Percentiles rank a stretch among this genome's conserved stretches.
phyloP scores from a whole-genome alignment of 768 basidiomycete species.

The Cantharellus anzutake region DNA sequence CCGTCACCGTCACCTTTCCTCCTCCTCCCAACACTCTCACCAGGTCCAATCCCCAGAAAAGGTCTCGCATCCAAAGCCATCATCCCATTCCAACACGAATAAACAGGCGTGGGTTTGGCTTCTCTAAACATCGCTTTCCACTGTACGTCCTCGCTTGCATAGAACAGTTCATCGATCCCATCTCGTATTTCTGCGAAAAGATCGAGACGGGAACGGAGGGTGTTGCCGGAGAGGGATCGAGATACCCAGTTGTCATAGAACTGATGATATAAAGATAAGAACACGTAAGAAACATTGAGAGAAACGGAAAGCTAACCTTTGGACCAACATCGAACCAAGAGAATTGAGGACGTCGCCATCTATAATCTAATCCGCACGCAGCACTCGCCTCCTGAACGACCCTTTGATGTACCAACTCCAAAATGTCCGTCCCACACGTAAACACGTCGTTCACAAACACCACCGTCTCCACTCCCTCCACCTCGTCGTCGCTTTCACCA shows the following conservation, averaged over 20 bases:
- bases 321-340: neutral
- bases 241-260: conserved; percentile 1
- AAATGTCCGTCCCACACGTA: neutral
- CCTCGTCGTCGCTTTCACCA: neutral
- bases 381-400: neutral
- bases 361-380: neutral
- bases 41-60: neutral
- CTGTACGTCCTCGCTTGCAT: neutral
- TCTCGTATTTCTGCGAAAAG: neutral
- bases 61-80: neutral
- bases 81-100: conserved; percentile 1
- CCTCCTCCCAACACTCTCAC: neutral
- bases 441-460: neutral
- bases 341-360: neutral
- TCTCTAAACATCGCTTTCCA: neutral
- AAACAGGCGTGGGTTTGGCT: neutral
- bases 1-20: neutral
- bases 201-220: neutral
- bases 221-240: neutral
- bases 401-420: neutral
- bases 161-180: neutral
- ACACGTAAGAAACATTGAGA: neutral
- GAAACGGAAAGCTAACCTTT: neutral
- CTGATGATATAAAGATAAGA: neutral
- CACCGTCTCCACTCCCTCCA: neutral